Evolutionary conservation across 2,329 filamentous ascomycete genomes (phyloP).

Genomic region (Hansfordia pulvinata): DNA sequence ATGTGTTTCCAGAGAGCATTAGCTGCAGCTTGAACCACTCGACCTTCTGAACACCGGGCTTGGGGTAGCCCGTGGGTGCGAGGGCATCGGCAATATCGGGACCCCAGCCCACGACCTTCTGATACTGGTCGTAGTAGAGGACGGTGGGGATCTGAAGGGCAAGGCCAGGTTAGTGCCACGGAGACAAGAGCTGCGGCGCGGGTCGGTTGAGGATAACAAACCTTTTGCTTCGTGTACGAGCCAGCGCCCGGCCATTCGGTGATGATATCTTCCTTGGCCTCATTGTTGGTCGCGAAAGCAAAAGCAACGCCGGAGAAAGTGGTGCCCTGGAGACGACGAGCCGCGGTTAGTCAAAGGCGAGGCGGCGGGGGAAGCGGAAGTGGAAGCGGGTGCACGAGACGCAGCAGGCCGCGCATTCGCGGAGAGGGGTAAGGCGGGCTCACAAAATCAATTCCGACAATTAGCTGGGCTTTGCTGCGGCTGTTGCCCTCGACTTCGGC

Average conservation of each 20-base stretch:
- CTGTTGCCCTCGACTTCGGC: slow-evolving; percentile 78
- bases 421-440: slow-evolving; percentile 17
- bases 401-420: neutral
- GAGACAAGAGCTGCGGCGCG: slow-evolving; percentile 1
- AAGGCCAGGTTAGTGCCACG: slow-evolving; percentile 7
- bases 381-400: no score
- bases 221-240: slow-evolving; percentile 98
- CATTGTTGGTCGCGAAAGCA: slow-evolving; percentile 92
- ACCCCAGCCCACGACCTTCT: slow-evolving; percentile 99
- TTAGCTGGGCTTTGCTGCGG: slow-evolving; percentile 89
- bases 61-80: slow-evolving; percentile 92
- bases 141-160: slow-evolving; percentile 79
- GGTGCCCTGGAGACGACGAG: slow-evolving; percentile 64
- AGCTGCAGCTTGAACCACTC: slow-evolving; percentile 99
- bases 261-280: slow-evolving; percentile 97
- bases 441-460: slow-evolving; percentile 98
- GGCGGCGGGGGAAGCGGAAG: neutral
- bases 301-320: slow-evolving; percentile 97
- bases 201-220: slow-evolving; percentile 21
- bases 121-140: slow-evolving; percentile 98
- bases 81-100: slow-evolving; percentile 95
- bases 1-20: slow-evolving; percentile 97
- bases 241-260: slow-evolving; percentile 97
- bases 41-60: slow-evolving; percentile 94
- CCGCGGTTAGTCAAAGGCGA: slow-evolving; percentile 8